Conservation (phyloP, 768 basidiomycete species). For the Lentinula lateritia region DNA sequence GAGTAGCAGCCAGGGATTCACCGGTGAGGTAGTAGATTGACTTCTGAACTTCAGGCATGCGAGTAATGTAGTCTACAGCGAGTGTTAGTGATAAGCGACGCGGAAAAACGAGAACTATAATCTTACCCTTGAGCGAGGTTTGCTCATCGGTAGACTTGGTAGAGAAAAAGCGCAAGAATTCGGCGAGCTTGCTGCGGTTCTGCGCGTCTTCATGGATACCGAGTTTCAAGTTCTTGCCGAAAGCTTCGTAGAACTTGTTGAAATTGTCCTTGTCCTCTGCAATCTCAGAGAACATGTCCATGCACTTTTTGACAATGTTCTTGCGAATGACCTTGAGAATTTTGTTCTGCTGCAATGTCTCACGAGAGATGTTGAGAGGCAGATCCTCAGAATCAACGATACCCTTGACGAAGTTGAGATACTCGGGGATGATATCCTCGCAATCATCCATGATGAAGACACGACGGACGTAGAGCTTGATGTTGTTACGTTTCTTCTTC, state of each 20-base stretch:
- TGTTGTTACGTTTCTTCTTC: conserved; percentile 99
- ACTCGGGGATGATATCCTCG: conserved; percentile 98
- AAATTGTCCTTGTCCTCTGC: conserved; percentile 99
- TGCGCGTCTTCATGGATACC: conserved; percentile 99
- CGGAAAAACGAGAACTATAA: not conserved
- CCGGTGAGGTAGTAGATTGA: conserved; percentile 99
- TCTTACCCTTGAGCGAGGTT: conserved; percentile 85
- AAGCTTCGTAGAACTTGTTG: conserved; percentile 93
- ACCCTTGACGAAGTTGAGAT: conserved; percentile 99
- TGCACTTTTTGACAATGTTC: conserved; percentile 97
- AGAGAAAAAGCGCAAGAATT: conserved; percentile 97
- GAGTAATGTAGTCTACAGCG: conserved; percentile 89
- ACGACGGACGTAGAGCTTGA: conserved; percentile 99
- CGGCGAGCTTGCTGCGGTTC: conserved; percentile 98
- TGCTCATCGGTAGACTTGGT: conserved; percentile 90
- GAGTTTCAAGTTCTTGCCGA: conserved; percentile 99
- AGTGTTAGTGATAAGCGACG: not conserved
- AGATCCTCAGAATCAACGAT: conserved; percentile 99
- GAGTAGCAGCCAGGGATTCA: conserved; percentile 86
- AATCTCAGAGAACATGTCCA: conserved; percentile 93
- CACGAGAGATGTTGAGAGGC: conserved; percentile 99
- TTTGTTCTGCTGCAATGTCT: conserved; percentile 99
- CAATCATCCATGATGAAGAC: conserved; percentile 99
- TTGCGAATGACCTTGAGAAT: conserved; percentile 99
- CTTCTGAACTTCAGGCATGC: conserved; percentile 98